Base-by-base conservation (phyloP, 2,329 filamentous ascomycete species). In the Botryotinia narcissicola region DNA sequence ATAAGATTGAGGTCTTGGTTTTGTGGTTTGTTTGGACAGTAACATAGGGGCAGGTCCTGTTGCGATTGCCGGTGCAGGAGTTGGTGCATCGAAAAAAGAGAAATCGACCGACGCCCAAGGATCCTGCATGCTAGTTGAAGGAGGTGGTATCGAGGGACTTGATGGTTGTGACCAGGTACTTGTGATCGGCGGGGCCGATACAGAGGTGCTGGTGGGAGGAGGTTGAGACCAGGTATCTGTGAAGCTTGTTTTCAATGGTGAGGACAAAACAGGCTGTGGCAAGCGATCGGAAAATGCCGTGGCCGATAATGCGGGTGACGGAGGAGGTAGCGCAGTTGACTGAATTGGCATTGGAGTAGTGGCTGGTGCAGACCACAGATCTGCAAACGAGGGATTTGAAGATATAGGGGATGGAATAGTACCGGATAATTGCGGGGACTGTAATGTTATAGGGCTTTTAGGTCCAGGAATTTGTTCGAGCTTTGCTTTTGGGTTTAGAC, bases 101-200 rank as follows among this genome's bases (percentile, higher is more conserved):
- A 82, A 81, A 76, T 82, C 81, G 37, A 77, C 80, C 42, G 76
- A 79, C 20, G 80, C 79, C 81, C 81, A 82, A 16, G 80, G 78
- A 73, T 82, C 80, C 16, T 59, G 61, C 25, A 66, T 74, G 22
- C 68, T 64, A 35, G 74, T 59, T 29, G 64, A 29, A 44, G 71
- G 5, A 42, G 62, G 40, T 40, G 44, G 42, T 37, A 64, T 25
- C 71, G 48, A 20, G 8, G 20, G 51, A 25, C 32, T 70, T 7
- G 22, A 7, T 1, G 40, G 22, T 8, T 61, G 59, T n/a, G 54
- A 40, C 42, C 57, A 71, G 12, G 32, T 29, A 37, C 10, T 71
- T 40, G 69, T 46, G 40, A 35, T 46, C 29, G 69, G 40, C 25
- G 46, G 25, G 20, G 37, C 29, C 9, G 51, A 69, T 29, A 29